Evolutionary conservation across 192 early-diverging fungal genomes (phyloP), one percentile per base, ranked within the genome.

Genomic region (Geosiphon pyriformis): DNA sequence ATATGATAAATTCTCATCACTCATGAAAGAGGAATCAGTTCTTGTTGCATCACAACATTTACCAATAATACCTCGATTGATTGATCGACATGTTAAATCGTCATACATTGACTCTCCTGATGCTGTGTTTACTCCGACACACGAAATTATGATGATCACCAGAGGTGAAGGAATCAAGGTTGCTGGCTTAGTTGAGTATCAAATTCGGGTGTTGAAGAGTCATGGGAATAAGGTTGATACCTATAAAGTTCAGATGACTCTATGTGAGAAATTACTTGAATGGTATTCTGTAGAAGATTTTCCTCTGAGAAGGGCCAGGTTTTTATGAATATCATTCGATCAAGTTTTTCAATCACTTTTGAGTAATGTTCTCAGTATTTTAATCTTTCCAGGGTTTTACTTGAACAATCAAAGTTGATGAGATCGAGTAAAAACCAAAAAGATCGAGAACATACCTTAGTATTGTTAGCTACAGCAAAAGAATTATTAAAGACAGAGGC

Each of bases 241-340:
- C 37, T 58, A 25, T 54, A 64, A 58, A 61, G 51, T 27, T 2
- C 27, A 52, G 25, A 52, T 20, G n/a, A 2, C 32, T 26, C 31
- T 64, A 52, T 30, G 26, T 26, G 49, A 64, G 20, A 64, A 33
- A 12, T 34, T 64, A n/a, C 49, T 64, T 27, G 20, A 17, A 15
- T 64, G 48, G 31, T 67, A 67, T 67, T 10, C n/a, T 47, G 25
- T 15, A 30, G 59, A 35, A 22, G 23, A 69, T 2, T 68, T 67
- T 54, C 76, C 76, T 0, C 57, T 78, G 20, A 65, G 76, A 25
- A 51, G 73, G 22, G 76, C 76, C 2, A 72, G 65, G 65, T 67
- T 23, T 47, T 34, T 33, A 57, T 57, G 0, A 30, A 15, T 4
- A 20, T 42, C 3, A n/a, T 10, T 37, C 22, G 17, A 30, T 4